Evolutionary conservation across 768 basidiomycete species (phyloP).

Genomic region (Ramaria rubella): DNA sequence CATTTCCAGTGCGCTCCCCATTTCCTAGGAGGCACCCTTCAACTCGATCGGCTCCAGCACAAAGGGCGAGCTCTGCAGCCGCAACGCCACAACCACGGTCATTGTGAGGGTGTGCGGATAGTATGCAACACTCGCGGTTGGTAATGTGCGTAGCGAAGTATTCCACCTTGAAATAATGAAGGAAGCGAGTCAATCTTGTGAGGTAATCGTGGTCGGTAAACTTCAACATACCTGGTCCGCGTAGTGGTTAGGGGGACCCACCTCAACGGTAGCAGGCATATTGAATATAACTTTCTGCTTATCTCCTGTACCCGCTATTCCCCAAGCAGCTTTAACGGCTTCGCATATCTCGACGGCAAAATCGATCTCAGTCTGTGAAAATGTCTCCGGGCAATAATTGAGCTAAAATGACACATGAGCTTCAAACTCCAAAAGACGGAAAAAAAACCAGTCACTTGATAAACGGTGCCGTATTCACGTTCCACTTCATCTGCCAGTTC

Average conservation of each 20-base stretch:
- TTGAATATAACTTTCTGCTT: constrained; percentile 21
- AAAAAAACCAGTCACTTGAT: background rate
- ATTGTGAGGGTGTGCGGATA: constrained; percentile 7
- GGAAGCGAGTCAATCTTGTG: background rate
- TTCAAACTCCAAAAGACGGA: background rate
- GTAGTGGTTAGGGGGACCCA: background rate
- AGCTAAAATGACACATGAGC: background rate
- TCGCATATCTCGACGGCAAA: constrained; percentile 7
- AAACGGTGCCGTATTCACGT: background rate
- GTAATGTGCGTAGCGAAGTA: constrained; percentile 4
- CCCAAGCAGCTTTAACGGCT: constrained; percentile 2
- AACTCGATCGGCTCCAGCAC: constrained; percentile 40
- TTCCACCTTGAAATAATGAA: constrained; percentile 1
- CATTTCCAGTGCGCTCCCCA: constrained; percentile 41
- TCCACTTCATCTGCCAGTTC: constrained; percentile 30
- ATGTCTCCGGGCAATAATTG: constrained; percentile 4
- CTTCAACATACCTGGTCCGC: constrained; percentile 2
- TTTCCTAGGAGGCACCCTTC: constrained; percentile 42
- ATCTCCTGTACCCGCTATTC: background rate
- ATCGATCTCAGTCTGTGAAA: constrained; percentile 11
- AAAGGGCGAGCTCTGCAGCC: constrained; percentile 36
- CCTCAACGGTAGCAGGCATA: constrained; percentile 6
- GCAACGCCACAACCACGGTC: constrained; percentile 29
- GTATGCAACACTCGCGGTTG: background rate
- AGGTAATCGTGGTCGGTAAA: no score